Evolutionary conservation across 305 asterid genomes (phyloP).

Genomic region (Salvia sclarea): DNA sequence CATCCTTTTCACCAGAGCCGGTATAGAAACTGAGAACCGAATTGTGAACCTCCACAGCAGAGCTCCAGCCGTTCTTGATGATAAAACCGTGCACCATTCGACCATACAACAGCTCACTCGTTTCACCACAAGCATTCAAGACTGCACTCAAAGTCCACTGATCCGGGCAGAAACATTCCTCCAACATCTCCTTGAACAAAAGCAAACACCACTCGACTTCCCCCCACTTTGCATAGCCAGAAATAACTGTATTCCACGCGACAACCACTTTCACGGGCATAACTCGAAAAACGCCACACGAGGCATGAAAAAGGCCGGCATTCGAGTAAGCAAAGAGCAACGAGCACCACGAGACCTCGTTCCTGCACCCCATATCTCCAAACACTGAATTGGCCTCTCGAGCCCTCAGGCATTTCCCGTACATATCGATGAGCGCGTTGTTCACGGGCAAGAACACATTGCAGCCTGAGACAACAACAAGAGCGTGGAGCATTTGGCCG

Average conservation of each 20-base stretch:
- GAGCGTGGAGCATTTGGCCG: slow-evolving; percentile 54
- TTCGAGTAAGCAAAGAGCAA: slow-evolving; percentile 60
- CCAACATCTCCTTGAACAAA: slow-evolving; percentile 61
- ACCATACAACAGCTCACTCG: slow-evolving; percentile 40
- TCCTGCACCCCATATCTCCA: slow-evolving; percentile 56
- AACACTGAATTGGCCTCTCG: slow-evolving; percentile 53
- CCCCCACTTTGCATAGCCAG: slow-evolving; percentile 57
- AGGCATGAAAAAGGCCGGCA: slow-evolving; percentile 45
- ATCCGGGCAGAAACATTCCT: slow-evolving; percentile 52
- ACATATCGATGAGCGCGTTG: slow-evolving; percentile 72
- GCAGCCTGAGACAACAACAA: slow-evolving; percentile 49
- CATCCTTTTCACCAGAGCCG: slow-evolving; percentile 49
- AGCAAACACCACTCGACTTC: slow-evolving; percentile 45
- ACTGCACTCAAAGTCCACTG: slow-evolving; percentile 62
- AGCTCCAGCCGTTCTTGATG: slow-evolving; percentile 58
- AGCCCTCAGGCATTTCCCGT: slow-evolving; percentile 59
- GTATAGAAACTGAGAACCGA: slow-evolving; percentile 58
- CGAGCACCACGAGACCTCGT: slow-evolving; percentile 84
- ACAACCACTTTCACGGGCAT: slow-evolving; percentile 62
- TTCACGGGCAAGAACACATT: slow-evolving; percentile 51
- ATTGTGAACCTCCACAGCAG: slow-evolving; percentile 59
- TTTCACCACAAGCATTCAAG: slow-evolving; percentile 57
- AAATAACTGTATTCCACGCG: slow-evolving; percentile 75
- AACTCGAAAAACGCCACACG: slow-evolving; percentile 36
- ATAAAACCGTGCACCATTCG: slow-evolving; percentile 48